phyloP scores from a whole-genome alignment of 306 rosid species.

The Cicer bijugum region DNA sequence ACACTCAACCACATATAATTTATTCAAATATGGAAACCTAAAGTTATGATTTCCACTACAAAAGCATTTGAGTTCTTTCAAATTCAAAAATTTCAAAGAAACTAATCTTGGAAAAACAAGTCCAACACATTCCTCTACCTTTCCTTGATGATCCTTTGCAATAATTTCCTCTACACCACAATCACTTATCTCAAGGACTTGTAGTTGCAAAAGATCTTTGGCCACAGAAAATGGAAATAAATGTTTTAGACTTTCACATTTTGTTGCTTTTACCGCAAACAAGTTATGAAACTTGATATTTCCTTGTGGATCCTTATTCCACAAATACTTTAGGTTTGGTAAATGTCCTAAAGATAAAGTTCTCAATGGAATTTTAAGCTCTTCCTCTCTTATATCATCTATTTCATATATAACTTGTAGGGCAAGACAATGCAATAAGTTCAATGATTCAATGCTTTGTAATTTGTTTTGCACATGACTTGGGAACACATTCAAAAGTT shows the following conservation, averaged over 20 bases:
- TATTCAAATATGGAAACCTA: constrained; percentile 48
- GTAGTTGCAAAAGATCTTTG: constrained; percentile 46
- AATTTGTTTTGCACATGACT: constrained; percentile 44
- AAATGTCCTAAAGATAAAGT: constrained; percentile 44
- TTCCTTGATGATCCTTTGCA: constrained; percentile 34
- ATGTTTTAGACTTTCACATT: constrained; percentile 42
- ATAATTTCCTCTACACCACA: constrained; percentile 47
- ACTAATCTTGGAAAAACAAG: constrained; percentile 48
- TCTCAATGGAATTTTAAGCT: constrained; percentile 38
- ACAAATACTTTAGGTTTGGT: constrained; percentile 47
- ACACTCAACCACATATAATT: constrained; percentile 45
- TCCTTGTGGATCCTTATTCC: constrained; percentile 49
- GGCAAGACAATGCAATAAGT: constrained; percentile 38
- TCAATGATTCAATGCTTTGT: constrained; percentile 47
- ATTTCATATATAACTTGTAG: constrained; percentile 46
- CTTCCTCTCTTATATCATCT: constrained; percentile 26
- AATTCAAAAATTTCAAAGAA: constrained; percentile 40
- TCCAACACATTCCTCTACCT: constrained; percentile 35
- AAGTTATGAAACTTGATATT: constrained; percentile 36
- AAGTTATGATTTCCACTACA: constrained; percentile 46
- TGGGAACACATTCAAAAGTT: constrained; percentile 46
- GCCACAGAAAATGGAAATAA: constrained; percentile 51
- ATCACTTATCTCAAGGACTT: constrained; percentile 46
- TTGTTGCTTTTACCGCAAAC: constrained; percentile 29
- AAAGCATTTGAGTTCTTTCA: constrained; percentile 45